Conservation (phyloP, 2,329 filamentous ascomycete species). For the Teratosphaeria epicoccoides region DNA sequence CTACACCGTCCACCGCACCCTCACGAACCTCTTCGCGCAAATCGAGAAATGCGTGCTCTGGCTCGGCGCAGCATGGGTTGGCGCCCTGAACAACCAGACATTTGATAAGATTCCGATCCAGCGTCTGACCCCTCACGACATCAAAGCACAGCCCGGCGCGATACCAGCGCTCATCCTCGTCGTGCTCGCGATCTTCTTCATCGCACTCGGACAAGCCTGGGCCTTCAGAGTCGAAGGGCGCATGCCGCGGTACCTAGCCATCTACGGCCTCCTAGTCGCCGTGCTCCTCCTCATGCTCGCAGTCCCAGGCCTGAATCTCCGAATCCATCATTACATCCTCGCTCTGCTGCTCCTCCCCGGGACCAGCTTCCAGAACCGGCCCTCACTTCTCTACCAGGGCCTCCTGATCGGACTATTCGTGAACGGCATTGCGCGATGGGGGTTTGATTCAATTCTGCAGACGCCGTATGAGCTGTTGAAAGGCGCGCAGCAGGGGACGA, state of each 20-base stretch:
- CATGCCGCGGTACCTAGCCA: conserved; percentile 62
- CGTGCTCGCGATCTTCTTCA: conserved; percentile 55
- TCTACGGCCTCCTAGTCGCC: conserved; percentile 60
- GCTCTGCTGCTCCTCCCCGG: conserved; percentile 78
- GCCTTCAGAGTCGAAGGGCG: conserved; percentile 77
- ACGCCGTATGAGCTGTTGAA: conserved; percentile 61
- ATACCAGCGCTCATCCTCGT: conserved; percentile 71
- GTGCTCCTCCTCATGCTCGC: conserved; percentile 60
- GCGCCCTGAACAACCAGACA: conserved; percentile 87
- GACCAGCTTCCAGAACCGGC: conserved; percentile 77
- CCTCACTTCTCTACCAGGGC: conserved; percentile 77
- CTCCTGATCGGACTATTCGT: conserved; percentile 83
- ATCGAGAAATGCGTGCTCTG: conserved; percentile 84
- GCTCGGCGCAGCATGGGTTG: conserved; percentile 84
- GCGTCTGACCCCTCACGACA: conserved; percentile 80
- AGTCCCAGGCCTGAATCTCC: conserved; percentile 66
- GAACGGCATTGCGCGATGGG: conserved; percentile 89
- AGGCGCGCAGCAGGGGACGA: conserved; percentile 42
- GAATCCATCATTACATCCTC: conserved; percentile 92
- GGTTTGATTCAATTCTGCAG: conserved; percentile 79
- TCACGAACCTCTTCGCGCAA: conserved; percentile 65
- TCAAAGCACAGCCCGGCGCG: conserved; percentile 80
- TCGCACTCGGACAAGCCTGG: conserved; percentile 69
- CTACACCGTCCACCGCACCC: conserved; percentile 64
- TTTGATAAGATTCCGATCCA: conserved; percentile 89